These are phyloP conservation scores for Ogataea degrootiae DNA, from an alignment of 805 yeast species.

Conservation along the genomic window DNA sequence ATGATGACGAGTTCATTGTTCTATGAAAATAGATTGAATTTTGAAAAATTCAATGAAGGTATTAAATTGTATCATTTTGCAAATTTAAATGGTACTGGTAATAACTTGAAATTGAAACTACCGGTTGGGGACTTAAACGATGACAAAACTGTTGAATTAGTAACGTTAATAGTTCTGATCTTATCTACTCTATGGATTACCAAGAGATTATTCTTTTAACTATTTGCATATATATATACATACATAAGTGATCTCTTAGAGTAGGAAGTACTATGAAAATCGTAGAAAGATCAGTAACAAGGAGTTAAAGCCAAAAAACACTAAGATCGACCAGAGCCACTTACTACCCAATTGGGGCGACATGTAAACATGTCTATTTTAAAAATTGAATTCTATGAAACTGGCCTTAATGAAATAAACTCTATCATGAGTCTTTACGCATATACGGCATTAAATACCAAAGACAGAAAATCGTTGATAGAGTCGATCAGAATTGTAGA, in stretches of 20 bases:
- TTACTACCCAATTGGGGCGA: no score
- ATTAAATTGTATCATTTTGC: slow-evolving; percentile 13
- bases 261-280: no score
- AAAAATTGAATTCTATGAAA: no score
- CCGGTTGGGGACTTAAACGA: slow-evolving; percentile 16
- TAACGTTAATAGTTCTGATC: slow-evolving; percentile 8
- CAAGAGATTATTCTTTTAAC: background rate
- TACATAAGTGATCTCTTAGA: background rate
- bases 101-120: background rate
- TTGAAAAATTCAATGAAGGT: slow-evolving; percentile 11
- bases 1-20: slow-evolving; percentile 18
- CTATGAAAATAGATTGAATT: slow-evolving; percentile 17
- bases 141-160: slow-evolving; percentile 8
- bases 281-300: no score
- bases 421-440: no score
- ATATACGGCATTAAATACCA: no score
- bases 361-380: no score
- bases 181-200: slow-evolving; percentile 8
- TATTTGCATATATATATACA: background rate
- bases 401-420: no score
- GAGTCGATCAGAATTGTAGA: no score
- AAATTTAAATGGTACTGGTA: slow-evolving; percentile 2
- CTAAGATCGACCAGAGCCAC: no score
- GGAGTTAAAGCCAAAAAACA: no score
- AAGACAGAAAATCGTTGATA: no score